These are phyloP conservation scores for Saturnispora zaruensis DNA, from an alignment of 805 yeast genomes.

Conservation along the genomic window DNA sequence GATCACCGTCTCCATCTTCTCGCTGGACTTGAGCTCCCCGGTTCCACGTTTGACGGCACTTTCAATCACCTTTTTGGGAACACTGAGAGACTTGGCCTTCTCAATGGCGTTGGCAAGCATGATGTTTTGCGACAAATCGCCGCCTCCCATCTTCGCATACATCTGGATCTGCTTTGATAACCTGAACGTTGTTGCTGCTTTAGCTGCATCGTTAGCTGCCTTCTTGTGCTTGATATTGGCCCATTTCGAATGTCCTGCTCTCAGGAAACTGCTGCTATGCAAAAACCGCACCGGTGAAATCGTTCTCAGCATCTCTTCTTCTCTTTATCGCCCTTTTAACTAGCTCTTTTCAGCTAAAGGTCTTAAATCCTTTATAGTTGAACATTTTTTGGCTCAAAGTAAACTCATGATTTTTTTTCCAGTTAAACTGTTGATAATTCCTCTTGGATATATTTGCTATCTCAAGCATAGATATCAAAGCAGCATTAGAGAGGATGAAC, in stretches of 20 bases:
- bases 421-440: not conserved
- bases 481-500: conserved; percentile 6
- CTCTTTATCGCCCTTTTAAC: not conserved
- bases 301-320: not conserved
- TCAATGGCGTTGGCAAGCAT: conserved; percentile 67
- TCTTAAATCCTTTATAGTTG: not conserved
- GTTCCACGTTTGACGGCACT: conserved; percentile 79
- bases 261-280: not conserved
- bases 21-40: conserved; percentile 46
- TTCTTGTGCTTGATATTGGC: conserved; percentile 89
- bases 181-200: conserved; percentile 59
- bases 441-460: not conserved
- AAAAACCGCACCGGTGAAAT: not conserved
- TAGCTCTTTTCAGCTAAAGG: not conserved
- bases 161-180: conserved; percentile 66
- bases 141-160: conserved; percentile 67
- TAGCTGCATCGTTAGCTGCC: conserved; percentile 81
- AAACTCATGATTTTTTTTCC: not conserved
- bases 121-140: conserved; percentile 52
- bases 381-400: not conserved
- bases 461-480: not conserved
- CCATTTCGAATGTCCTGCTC: conserved; percentile 90
- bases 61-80: conserved; percentile 79
- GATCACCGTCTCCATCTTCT: conserved; percentile 43
- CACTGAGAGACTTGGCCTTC: conserved; percentile 64